Conservation (phyloP, 169 alveolate species). For the Eimeria maxima region DNA sequence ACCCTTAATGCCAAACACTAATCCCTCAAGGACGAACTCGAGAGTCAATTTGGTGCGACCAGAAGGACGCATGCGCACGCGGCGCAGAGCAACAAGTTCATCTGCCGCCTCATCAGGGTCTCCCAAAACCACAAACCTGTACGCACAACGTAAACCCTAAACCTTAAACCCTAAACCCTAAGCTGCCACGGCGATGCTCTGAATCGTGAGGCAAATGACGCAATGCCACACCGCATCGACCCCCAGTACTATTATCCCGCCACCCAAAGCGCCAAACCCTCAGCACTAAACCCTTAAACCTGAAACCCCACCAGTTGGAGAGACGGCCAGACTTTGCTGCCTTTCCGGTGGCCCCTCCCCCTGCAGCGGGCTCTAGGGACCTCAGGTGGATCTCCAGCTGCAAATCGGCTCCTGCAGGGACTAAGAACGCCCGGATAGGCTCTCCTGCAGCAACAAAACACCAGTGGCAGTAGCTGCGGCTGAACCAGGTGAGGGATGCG, state of each 20-base stretch:
- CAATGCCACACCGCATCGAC: neutral
- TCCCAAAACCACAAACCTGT: slow-evolving; percentile 83
- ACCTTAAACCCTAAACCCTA: slow-evolving; percentile 13
- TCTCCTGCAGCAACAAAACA: neutral
- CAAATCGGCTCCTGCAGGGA: slow-evolving; percentile 40
- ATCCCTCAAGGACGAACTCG: slow-evolving; percentile 11
- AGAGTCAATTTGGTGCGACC: slow-evolving; percentile 35
- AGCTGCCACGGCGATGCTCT: neutral
- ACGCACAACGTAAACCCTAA: neutral
- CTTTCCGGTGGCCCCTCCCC: neutral
- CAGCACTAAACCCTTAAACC: slow-evolving; percentile 5
- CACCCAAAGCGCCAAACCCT: neutral
- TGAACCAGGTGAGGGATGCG: neutral
- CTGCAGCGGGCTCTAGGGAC: slow-evolving; percentile 13
- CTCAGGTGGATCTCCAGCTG: slow-evolving; percentile 52
- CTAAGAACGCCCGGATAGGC: neutral
- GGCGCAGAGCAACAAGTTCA: slow-evolving; percentile 77
- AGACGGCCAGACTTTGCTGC: neutral
- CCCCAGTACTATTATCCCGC: neutral
- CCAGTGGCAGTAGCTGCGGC: slow-evolving; percentile 32
- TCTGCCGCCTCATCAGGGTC: slow-evolving; percentile 83
- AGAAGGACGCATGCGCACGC: slow-evolving; percentile 54
- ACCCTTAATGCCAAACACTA: neutral
- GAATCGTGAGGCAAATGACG: neutral
- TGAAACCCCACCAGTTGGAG: neutral